phyloP scores from a whole-genome alignment of 441 rosid species.

The Corymbia calophylla region DNA sequence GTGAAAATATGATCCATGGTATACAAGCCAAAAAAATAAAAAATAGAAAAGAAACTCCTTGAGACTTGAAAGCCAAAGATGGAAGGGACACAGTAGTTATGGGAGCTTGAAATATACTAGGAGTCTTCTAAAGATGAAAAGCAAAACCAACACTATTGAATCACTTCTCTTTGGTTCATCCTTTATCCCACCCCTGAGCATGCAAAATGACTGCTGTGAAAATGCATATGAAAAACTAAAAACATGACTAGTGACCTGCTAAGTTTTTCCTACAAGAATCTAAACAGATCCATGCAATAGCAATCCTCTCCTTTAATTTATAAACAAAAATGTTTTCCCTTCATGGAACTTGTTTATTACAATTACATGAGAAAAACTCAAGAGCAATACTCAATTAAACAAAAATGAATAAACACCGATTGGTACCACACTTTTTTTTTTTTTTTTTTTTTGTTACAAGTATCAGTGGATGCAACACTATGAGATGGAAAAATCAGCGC shows the following conservation, averaged over 20 bases:
- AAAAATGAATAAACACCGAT: neutral
- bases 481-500: neutral
- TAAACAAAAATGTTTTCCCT: neutral
- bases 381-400: neutral
- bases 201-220: neutral
- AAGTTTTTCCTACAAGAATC: neutral
- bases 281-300: neutral
- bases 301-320: neutral
- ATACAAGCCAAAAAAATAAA: neutral
- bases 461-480: neutral
- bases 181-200: neutral
- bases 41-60: neutral
- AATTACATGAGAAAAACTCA: neutral
- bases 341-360: neutral
- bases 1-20: neutral
- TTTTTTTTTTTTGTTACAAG: neutral
- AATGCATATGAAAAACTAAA: neutral
- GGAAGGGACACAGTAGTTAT: neutral
- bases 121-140: neutral
- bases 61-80: neutral
- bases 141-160: neutral
- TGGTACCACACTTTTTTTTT: neutral
- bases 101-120: neutral
- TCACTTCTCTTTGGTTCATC: neutral
- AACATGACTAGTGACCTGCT: neutral